Evolutionary conservation across 768 basidiomycete species (phyloP).

Genomic region (Dendrothele bispora): DNA sequence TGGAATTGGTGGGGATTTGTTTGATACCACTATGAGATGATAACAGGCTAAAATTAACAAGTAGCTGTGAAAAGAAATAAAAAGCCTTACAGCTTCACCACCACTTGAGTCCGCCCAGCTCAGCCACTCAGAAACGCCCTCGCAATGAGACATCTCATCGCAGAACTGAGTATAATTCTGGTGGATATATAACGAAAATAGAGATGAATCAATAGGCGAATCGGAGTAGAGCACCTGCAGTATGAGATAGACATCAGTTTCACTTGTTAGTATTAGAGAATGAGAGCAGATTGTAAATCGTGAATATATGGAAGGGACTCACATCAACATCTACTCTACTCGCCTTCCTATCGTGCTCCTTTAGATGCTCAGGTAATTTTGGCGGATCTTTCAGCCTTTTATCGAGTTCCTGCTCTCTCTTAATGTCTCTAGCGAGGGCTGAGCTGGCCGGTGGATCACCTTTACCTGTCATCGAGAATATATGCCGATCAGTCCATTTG

Average conservation of each 20-base stretch:
- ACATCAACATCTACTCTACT: slow-evolving; percentile 83
- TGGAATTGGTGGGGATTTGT: slow-evolving; percentile 87
- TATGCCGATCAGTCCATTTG: neutral
- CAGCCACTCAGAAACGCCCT: slow-evolving; percentile 67
- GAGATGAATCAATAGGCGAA: slow-evolving; percentile 87
- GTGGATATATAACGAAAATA: slow-evolving; percentile 89
- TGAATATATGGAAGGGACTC: slow-evolving; percentile 17
- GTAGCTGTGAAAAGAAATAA: neutral
- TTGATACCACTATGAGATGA: slow-evolving; percentile 54
- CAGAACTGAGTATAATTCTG: slow-evolving; percentile 93
- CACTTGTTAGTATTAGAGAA: neutral
- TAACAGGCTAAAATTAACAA: neutral
- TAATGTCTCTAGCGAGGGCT: slow-evolving; percentile 60
- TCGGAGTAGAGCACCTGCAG: slow-evolving; percentile 71
- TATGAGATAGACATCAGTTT: slow-evolving; percentile 2
- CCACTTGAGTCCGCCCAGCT: slow-evolving; percentile 76
- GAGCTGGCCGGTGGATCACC: slow-evolving; percentile 63
- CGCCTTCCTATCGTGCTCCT: slow-evolving; percentile 57
- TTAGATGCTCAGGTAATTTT: slow-evolving; percentile 58
- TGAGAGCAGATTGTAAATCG: neutral
- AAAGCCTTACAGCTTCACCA: slow-evolving; percentile 54
- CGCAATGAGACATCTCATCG: slow-evolving; percentile 71
- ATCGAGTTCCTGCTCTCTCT: slow-evolving; percentile 60
- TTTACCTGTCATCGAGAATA: slow-evolving; percentile 53
- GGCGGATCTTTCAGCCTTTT: slow-evolving; percentile 52